These are phyloP conservation scores for Acanthamoeba castellanii DNA, from an alignment of 208 protist genomes.

Conservation along the genomic window DNA sequence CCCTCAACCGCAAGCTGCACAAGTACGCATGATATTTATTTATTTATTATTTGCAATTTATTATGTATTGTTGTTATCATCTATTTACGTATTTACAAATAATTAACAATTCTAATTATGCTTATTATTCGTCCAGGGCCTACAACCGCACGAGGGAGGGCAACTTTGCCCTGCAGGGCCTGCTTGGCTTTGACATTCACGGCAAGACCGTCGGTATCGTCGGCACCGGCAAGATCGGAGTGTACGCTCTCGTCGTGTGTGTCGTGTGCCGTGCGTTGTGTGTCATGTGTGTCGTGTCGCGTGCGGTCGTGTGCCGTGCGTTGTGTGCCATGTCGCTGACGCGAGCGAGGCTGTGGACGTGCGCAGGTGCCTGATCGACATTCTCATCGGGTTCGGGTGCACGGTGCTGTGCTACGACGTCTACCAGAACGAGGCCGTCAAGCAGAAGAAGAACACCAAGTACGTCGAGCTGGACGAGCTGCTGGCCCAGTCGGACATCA, in stretches of 20 bases:
- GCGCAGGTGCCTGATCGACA: slow-evolving; percentile 79
- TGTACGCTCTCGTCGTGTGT: neutral
- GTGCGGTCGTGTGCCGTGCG: too few species aligned
- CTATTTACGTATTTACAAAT: neutral
- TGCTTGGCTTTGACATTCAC: slow-evolving; percentile 89
- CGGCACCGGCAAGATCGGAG: slow-evolving; percentile 91
- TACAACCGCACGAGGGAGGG: slow-evolving; percentile 83
- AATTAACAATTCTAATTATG: too few species aligned
- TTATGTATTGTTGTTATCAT: neutral
- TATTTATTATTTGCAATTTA: too few species aligned
- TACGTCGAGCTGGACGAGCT: slow-evolving; percentile 86
- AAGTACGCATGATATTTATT: slow-evolving; percentile 28
- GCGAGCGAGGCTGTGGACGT: neutral
- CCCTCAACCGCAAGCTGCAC: slow-evolving; percentile 87
- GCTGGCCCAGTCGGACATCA: slow-evolving; percentile 87
- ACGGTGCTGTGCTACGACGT: slow-evolving; percentile 88
- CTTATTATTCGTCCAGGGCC: slow-evolving; percentile 45
- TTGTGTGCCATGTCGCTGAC: neutral
- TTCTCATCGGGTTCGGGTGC: slow-evolving; percentile 83
- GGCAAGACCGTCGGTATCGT: slow-evolving; percentile 89
- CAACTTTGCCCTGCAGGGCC: slow-evolving; percentile 87
- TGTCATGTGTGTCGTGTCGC: neutral
- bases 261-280: neutral
- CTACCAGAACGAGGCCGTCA: slow-evolving; percentile 78
- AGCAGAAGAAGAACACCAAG: slow-evolving; percentile 68